Conservation (phyloP, 2,329 filamentous ascomycete species). For the Trichoderma sp. region DNA sequence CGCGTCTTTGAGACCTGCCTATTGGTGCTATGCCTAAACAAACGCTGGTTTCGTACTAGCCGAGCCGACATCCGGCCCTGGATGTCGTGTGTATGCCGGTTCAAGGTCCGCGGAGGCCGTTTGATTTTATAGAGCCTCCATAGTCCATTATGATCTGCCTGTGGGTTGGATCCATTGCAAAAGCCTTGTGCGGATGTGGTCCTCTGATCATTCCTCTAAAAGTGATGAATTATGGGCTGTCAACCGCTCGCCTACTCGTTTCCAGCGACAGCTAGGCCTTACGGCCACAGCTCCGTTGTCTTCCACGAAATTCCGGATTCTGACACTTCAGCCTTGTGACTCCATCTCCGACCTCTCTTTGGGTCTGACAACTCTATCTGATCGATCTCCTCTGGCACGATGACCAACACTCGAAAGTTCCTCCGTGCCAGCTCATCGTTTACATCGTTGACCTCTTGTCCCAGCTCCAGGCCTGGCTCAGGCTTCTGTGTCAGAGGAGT, state of each 20-base stretch:
- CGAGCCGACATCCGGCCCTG: not conserved
- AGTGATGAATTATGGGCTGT: not conserved
- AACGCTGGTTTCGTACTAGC: not conserved
- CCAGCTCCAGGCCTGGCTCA: slow-evolving; percentile 43
- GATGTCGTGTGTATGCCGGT: not conserved
- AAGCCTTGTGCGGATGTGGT: not conserved
- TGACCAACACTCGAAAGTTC: slow-evolving; percentile 81
- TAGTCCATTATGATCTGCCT: not conserved
- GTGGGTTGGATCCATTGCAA: not conserved
- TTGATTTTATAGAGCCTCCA: not conserved
- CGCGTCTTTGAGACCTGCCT: not conserved
- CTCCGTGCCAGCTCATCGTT: slow-evolving; percentile 66
- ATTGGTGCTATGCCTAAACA: not conserved
- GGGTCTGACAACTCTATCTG: slow-evolving; percentile 68
- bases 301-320: slow-evolving; percentile 57
- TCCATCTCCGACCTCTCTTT: slow-evolving; percentile 59
- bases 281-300: slow-evolving; percentile 68
- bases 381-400: slow-evolving; percentile 76
- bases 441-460: slow-evolving; percentile 67
- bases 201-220: not conserved
- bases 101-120: not conserved
- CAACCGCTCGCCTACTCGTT: not conserved
- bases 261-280: slow-evolving; percentile 14
- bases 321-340: slow-evolving; percentile 58
- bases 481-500: slow-evolving; percentile 53